These are phyloP conservation scores for Prunus kanzakura DNA, from an alignment of 306 rosid species.

Conservation along the genomic window DNA sequence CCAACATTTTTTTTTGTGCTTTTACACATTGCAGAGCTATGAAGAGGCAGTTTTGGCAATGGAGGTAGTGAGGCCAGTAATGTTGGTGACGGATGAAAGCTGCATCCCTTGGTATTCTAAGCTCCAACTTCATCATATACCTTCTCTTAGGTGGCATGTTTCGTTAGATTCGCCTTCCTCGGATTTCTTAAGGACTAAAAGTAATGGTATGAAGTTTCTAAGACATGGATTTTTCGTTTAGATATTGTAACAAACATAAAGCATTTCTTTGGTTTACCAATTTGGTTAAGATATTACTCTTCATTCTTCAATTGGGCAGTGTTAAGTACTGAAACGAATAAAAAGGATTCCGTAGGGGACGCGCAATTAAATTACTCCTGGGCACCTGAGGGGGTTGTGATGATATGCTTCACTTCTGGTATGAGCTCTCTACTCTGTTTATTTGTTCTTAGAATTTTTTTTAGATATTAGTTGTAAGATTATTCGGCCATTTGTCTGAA, in stretches of 20 bases:
- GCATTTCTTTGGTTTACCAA: neutral
- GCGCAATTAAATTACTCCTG: constrained; percentile 43
- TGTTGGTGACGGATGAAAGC: constrained; percentile 68
- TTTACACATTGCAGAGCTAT: constrained; percentile 44
- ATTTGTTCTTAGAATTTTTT: neutral
- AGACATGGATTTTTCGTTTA: neutral
- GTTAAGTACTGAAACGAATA: constrained; percentile 51
- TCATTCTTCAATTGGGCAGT: constrained; percentile 35
- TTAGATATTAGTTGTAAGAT: neutral
- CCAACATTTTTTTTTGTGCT: neutral
- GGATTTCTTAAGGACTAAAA: constrained; percentile 25
- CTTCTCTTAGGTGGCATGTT: constrained; percentile 65
- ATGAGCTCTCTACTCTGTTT: constrained; percentile 14
- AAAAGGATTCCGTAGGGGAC: constrained; percentile 32
- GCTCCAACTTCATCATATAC: constrained; percentile 43
- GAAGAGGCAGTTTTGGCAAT: constrained; percentile 76
- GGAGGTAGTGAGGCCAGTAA: constrained; percentile 56
- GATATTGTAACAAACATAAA: neutral
- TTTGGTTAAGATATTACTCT: neutral
- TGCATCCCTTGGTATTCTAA: constrained; percentile 53
- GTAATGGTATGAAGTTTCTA: constrained; percentile 37
- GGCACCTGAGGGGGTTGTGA: constrained; percentile 63
- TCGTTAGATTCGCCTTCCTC: constrained; percentile 48
- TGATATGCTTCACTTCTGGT: constrained; percentile 95
- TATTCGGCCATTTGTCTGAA: neutral